Evolutionary conservation across 2,329 filamentous ascomycete genomes (phyloP), one percentile per base, ranked within the genome.

Genomic region (Penicillium sp.): DNA sequence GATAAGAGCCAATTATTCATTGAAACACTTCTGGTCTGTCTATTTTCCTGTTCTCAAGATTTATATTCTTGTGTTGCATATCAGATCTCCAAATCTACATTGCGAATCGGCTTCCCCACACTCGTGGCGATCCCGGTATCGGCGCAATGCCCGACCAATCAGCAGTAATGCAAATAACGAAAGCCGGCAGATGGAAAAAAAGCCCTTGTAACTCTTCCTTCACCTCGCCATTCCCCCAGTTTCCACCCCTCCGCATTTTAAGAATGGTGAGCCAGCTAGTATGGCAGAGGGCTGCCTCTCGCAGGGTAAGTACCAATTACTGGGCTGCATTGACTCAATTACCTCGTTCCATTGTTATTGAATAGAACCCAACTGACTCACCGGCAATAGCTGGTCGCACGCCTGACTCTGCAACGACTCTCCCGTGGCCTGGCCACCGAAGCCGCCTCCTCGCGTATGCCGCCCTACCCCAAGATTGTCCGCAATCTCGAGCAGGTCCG

Each of bases 401-500:
- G 73, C 61, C 71, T 76, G 61, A 70, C 72, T 59, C 69, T 73
- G 57, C 70, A 73, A 70, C 66, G 68, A 62, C 57, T 71, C 45
- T 61, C 60, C 63, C 75, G 75, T 65, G 71, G 73, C 65, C 67
- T 78, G 57, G 75, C 75, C 63, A 78, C 75, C 49, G 75, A 76
- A 62, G 72, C 75, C 55, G 67, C 74, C 48, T 78, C 81, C 57
- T 82, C 84, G 30, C 85, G 87, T 66, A 88, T 85, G 67, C 91
- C 92, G 51, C 91, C 91, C 30, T 97, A 97, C 79, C 84, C 89
- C 69, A 93, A 89, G 78, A 89, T 97, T 55, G 84, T 93, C 74
- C 85, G 84, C 72, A 91, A 89, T 70, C 89, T 97, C 65, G 83
- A 86, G 65, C 83, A 92, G 73, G 93, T 97, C 35, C 84, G 87